phyloP scores from a whole-genome alignment of 768 basidiomycete genomes.

The Auricularia cornea region DNA sequence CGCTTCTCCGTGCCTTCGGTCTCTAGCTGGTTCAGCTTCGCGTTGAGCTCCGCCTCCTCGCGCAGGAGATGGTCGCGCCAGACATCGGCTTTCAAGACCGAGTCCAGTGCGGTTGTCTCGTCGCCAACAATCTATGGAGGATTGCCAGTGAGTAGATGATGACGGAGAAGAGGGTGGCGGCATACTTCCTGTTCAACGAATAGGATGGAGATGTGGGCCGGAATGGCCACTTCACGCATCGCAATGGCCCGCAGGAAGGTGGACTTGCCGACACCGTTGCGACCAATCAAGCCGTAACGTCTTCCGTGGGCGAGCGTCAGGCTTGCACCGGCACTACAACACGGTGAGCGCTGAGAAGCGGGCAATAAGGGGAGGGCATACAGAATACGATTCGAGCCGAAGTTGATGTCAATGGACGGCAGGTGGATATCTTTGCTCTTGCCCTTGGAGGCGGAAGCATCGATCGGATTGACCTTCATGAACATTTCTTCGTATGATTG shows the following conservation, averaged over 20 bases:
- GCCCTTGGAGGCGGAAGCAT: constrained; percentile 70
- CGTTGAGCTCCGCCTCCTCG: constrained; percentile 74
- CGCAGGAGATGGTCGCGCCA: constrained; percentile 90
- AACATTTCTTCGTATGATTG: constrained; percentile 99
- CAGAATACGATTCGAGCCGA: constrained; percentile 92
- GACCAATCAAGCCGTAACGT: constrained; percentile 86
- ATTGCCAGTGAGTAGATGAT: not conserved
- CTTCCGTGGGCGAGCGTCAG: constrained; percentile 84
- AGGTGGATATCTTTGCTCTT: constrained; percentile 98
- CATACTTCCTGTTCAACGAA: constrained; percentile 96
- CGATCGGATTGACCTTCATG: constrained; percentile 97
- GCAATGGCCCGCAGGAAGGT: constrained; percentile 91
- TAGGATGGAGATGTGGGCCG: constrained; percentile 89
- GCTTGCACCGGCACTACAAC: constrained; percentile 65
- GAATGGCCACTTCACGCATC: constrained; percentile 89
- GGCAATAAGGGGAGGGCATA: constrained; percentile 27
- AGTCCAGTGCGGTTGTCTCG: constrained; percentile 84
- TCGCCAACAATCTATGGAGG: constrained; percentile 73
- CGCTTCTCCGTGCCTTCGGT: constrained; percentile 67
- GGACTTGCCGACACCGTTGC: constrained; percentile 82
- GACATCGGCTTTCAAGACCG: constrained; percentile 98
- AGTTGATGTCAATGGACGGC: constrained; percentile 91
- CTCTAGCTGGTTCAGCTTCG: constrained; percentile 63
- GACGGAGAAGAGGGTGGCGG: constrained; percentile 4
- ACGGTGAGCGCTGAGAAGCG: constrained; percentile 4